Conservation (phyloP, 768 basidiomycete species). For the Terana coerulea region DNA sequence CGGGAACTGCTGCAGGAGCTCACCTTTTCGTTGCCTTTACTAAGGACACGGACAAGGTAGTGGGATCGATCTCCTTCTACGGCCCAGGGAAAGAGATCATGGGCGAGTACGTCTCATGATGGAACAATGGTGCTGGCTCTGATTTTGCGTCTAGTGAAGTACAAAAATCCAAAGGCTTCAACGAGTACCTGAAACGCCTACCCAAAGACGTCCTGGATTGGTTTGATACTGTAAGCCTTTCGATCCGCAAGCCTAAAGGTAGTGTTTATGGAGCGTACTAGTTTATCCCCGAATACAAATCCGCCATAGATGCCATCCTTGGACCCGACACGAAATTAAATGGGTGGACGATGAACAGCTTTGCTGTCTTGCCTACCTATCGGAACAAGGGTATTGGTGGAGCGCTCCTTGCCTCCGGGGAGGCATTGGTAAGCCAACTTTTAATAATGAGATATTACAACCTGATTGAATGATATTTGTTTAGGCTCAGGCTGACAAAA, state of each 20-base stretch:
- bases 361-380: not conserved
- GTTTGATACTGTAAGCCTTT: too few relatives aligned
- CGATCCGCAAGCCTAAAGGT: too few relatives aligned
- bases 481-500: not conserved
- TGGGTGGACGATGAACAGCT: conserved; percentile 1
- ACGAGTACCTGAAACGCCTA: not conserved
- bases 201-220: not conserved
- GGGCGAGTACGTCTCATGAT: not conserved
- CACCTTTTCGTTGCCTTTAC: not conserved
- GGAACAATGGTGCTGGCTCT: not conserved
- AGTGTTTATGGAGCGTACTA: too few relatives aligned
- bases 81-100: not conserved
- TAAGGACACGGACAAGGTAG: not conserved
- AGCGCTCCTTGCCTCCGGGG: not conserved
- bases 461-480: not conserved
- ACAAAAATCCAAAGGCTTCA: not conserved
- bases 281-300: too few relatives aligned
- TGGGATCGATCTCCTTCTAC: not conserved
- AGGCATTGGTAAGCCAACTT: conserved; percentile 1
- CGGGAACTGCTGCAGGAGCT: not conserved
- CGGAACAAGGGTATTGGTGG: not conserved
- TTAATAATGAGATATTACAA: too few relatives aligned
- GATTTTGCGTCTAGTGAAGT: not conserved
- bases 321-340: not conserved
- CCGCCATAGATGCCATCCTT: too few relatives aligned